Evolutionary conservation across 805 yeast genomes (phyloP).

Genomic region (Metschnikowia shivogae): DNA sequence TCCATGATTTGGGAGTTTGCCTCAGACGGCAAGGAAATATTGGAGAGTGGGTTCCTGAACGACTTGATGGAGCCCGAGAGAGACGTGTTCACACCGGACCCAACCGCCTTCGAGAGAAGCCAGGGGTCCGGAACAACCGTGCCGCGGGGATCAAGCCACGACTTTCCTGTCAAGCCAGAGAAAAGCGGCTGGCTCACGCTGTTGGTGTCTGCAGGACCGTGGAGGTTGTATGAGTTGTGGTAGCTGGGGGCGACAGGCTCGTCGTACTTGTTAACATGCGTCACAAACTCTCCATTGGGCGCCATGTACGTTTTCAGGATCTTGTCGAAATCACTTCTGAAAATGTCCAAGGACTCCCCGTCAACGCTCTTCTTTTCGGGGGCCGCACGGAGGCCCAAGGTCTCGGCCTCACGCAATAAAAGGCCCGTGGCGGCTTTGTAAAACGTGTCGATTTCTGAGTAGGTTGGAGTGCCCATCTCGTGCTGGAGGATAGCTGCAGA

Average conservation of each 20-base stretch:
- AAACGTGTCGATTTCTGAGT: conserved; percentile 55
- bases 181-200: conserved; percentile 73
- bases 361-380: conserved; percentile 13
- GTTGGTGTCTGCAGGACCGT: conserved; percentile 33
- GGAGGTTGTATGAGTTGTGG: conserved; percentile 28
- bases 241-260: conserved; percentile 25
- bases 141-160: conserved; percentile 71
- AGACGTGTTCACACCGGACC: conserved; percentile 17
- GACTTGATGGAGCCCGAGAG: conserved; percentile 26
- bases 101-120: conserved; percentile 57
- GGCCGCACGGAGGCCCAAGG: conserved; percentile 30
- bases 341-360: conserved; percentile 28
- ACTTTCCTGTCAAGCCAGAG: conserved; percentile 64
- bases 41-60: conserved; percentile 27
- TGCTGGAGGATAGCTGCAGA: conserved; percentile 44
- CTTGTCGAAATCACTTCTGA: conserved; percentile 56
- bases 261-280: conserved; percentile 29
- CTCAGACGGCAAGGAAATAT: conserved; percentile 32
- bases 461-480: conserved; percentile 46
- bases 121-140: conserved; percentile 66
- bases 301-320: conserved; percentile 50
- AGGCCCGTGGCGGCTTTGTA: conserved; percentile 61
- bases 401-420: conserved; percentile 55
- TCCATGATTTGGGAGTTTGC: conserved; percentile 35
- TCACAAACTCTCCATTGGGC: conserved; percentile 58